phyloP scores from a whole-genome alignment of 2,329 filamentous ascomycete genomes.

The Ceratocystis harringtonii region DNA sequence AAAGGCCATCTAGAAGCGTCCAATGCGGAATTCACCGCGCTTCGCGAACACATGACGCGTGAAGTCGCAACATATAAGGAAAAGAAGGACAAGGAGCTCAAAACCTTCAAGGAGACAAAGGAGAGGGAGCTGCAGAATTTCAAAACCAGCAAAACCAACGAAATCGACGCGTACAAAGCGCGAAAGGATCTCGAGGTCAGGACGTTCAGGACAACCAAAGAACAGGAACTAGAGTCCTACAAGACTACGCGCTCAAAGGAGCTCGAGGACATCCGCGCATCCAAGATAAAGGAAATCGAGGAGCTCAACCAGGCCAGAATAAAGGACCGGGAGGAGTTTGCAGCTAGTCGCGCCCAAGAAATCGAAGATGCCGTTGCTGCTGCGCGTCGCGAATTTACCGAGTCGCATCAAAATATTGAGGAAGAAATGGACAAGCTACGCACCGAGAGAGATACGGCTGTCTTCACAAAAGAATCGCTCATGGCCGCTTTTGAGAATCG shows the following conservation, averaged over 20 bases:
- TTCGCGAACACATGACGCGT: slow-evolving; percentile 13
- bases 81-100: slow-evolving; percentile 16
- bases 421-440: slow-evolving; percentile 6
- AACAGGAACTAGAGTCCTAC: slow-evolving; percentile 13
- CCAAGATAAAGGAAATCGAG: slow-evolving; percentile 12
- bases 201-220: slow-evolving; percentile 14
- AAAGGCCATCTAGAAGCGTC: slow-evolving; percentile 13
- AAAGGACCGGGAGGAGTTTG: slow-evolving; percentile 4
- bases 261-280: slow-evolving; percentile 11
- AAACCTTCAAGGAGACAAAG: slow-evolving; percentile 11
- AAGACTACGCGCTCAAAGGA: slow-evolving; percentile 14
- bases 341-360: background rate
- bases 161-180: slow-evolving; percentile 15
- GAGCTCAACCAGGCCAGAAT: slow-evolving; percentile 4
- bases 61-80: slow-evolving; percentile 14
- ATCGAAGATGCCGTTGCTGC: slow-evolving; percentile 11
- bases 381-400: slow-evolving; percentile 4
- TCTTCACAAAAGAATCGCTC: slow-evolving; percentile 15
- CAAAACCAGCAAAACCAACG: slow-evolving; percentile 15
- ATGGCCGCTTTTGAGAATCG: slow-evolving; percentile 14
- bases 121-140: slow-evolving; percentile 12
- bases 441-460: slow-evolving; percentile 12
- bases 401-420: slow-evolving; percentile 3
- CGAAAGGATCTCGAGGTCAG: slow-evolving; percentile 15
- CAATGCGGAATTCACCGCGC: slow-evolving; percentile 12